Conservation (phyloP, 495 filamentous ascomycete species). For the Talaromyces wortmannii region DNA sequence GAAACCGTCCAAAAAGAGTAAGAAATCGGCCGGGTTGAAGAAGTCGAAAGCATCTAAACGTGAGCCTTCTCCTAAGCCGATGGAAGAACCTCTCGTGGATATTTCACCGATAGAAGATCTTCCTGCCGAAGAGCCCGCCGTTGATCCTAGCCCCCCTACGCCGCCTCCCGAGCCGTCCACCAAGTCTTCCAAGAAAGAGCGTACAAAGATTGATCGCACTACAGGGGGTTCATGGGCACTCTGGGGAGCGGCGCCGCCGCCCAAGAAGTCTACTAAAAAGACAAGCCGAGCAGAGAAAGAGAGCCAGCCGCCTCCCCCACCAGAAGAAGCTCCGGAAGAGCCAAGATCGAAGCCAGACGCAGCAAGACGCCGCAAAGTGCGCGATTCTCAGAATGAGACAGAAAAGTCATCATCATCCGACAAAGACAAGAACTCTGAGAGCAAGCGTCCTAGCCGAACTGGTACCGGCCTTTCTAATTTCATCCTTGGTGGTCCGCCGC, state of each 20-base stretch:
- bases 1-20: constrained; percentile 1
- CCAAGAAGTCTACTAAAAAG: constrained; percentile 42
- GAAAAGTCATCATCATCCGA: constrained; percentile 52
- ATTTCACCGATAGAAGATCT: not conserved
- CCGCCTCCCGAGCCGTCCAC: constrained; percentile 43
- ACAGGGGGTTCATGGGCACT: constrained; percentile 50
- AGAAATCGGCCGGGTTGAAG: constrained; percentile 17
- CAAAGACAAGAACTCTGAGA: constrained; percentile 40
- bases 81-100: constrained; percentile 12
- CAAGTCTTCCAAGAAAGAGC: constrained; percentile 51
- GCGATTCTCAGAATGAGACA: constrained; percentile 35
- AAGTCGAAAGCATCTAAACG: constrained; percentile 18
- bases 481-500: constrained; percentile 42
- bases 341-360: constrained; percentile 41
- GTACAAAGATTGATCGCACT: constrained; percentile 46
- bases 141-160: constrained; percentile 35
- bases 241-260: constrained; percentile 45
- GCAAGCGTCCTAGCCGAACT: constrained; percentile 34
- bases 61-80: constrained; percentile 2
- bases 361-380: constrained; percentile 27
- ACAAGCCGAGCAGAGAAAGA: constrained; percentile 27
- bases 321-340: constrained; percentile 26
- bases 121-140: constrained; percentile 10
- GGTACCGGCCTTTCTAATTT: constrained; percentile 44
- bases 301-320: constrained; percentile 13